Evolutionary conservation across 1,284 basidiomycete species (phyloP).

Genomic region (Ustilago xerochloae): DNA sequence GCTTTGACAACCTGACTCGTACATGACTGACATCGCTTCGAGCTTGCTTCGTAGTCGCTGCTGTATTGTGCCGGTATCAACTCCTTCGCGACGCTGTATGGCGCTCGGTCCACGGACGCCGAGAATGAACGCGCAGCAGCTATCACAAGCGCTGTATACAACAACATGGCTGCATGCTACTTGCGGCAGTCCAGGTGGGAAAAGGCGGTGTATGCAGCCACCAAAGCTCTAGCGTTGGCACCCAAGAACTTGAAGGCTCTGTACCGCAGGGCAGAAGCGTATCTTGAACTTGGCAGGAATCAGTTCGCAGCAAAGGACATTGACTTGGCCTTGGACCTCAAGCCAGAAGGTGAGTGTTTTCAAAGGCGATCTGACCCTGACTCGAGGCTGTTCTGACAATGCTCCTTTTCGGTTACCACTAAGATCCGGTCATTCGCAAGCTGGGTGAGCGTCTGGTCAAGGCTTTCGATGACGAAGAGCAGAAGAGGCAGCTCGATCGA

Average conservation of each 20-base stretch:
- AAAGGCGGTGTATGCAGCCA: constrained; percentile 33
- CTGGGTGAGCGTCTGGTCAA: constrained; percentile 36
- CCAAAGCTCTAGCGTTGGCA: constrained; percentile 34
- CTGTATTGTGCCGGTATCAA: constrained; percentile 53
- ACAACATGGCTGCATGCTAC: constrained; percentile 53
- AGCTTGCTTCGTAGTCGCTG: too few species aligned
- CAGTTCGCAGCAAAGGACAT: constrained; percentile 43
- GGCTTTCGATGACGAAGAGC: constrained; percentile 29
- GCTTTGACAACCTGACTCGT: too few species aligned
- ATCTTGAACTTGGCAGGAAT: constrained; percentile 37
- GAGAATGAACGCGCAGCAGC: constrained; percentile 37
- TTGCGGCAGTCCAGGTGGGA: constrained; percentile 38
- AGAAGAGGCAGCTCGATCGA: neutral
- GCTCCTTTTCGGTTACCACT: neutral
- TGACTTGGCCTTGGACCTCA: constrained; percentile 38
- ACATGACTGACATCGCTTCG: too few species aligned
- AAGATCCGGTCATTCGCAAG: constrained; percentile 39
- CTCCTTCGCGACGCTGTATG: constrained; percentile 45
- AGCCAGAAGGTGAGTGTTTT: constrained; percentile 27
- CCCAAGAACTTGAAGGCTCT: constrained; percentile 51
- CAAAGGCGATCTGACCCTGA: neutral
- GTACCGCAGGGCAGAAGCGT: constrained; percentile 40
- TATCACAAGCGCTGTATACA: constrained; percentile 40
- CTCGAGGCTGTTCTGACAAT: constrained; percentile 6
- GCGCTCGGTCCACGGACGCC: constrained; percentile 30